Percentiles rank a stretch among this genome's conserved stretches.
These are phyloP conservation scores for Blastocystis sp. DNA, from an alignment of 352 stramenopile species.

Conservation along the genomic window DNA sequence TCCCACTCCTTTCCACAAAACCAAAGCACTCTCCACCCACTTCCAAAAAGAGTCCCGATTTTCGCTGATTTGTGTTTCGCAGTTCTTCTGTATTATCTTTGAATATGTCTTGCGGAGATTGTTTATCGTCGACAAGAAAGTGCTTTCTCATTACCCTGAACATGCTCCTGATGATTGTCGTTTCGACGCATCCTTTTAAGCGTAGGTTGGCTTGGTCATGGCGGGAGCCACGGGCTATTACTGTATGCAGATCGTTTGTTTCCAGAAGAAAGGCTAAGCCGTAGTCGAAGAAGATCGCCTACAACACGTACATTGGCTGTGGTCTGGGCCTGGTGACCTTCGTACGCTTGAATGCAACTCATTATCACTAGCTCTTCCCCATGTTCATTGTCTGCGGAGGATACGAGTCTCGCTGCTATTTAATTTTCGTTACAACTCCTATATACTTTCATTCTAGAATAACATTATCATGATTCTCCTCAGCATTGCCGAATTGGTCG, in stretches of 20 bases:
- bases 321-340: constrained; percentile 27
- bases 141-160: constrained; percentile 13
- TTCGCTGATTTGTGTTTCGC: background rate
- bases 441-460: background rate
- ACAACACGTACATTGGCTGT: constrained; percentile 50
- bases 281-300: constrained; percentile 14
- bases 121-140: constrained; percentile 26
- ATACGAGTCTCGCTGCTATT: constrained; percentile 26
- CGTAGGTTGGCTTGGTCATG: constrained; percentile 35
- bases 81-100: background rate
- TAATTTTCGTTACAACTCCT: background rate
- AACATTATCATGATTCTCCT: constrained; percentile 56
- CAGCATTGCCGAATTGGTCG: constrained; percentile 8
- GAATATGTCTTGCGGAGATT: constrained; percentile 32
- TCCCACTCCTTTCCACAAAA: too few relatives aligned
- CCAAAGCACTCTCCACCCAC: too few relatives aligned
- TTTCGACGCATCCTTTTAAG: background rate
- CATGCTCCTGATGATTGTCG: constrained; percentile 23
- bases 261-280: background rate
- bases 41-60: too few relatives aligned
- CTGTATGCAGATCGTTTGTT: background rate
- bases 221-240: constrained; percentile 35
- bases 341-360: background rate
- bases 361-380: constrained; percentile 41
- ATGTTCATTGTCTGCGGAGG: constrained; percentile 36